Conservation (phyloP, 805 yeast species). For the Myxozyma monticola region DNA sequence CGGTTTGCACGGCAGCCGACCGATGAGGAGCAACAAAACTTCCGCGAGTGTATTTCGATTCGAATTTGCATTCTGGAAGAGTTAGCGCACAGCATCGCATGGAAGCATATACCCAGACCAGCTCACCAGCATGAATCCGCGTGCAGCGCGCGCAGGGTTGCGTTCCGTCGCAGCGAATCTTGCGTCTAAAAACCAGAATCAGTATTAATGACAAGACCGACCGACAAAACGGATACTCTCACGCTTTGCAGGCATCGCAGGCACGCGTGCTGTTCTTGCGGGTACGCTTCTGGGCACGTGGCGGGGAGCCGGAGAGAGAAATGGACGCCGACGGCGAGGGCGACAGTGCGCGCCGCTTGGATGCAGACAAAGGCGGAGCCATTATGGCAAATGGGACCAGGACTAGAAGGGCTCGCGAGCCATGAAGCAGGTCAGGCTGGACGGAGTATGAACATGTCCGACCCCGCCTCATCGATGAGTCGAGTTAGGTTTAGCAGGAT, state of each 20-base stretch:
- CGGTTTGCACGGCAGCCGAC: slow-evolving; percentile 17
- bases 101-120: not conserved
- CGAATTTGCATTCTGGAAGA: slow-evolving; percentile 18
- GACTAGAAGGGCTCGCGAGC: too few species aligned
- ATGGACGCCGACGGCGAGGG: too few species aligned
- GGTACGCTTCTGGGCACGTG: slow-evolving; percentile 14
- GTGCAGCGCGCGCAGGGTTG: slow-evolving; percentile 23
- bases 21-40: slow-evolving; percentile 10
- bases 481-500: too few species aligned
- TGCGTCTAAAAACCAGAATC: not conserved
- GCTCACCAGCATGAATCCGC: slow-evolving; percentile 4
- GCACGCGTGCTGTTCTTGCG: slow-evolving; percentile 27
- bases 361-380: too few species aligned
- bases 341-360: too few species aligned
- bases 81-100: not conserved
- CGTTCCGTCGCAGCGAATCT: slow-evolving; percentile 19
- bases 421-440: too few species aligned
- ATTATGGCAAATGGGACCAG: too few species aligned
- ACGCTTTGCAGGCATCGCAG: slow-evolving; percentile 22
- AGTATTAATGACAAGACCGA: not conserved
- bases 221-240: not conserved
- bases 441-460: too few species aligned
- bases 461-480: too few species aligned
- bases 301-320: too few species aligned
- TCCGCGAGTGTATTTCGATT: slow-evolving; percentile 23